A percentile compares a stretch with the other conserved stretches of the same genome.
Conservation (phyloP, 345 rosid species). For the Eucalyptus sp. region DNA sequence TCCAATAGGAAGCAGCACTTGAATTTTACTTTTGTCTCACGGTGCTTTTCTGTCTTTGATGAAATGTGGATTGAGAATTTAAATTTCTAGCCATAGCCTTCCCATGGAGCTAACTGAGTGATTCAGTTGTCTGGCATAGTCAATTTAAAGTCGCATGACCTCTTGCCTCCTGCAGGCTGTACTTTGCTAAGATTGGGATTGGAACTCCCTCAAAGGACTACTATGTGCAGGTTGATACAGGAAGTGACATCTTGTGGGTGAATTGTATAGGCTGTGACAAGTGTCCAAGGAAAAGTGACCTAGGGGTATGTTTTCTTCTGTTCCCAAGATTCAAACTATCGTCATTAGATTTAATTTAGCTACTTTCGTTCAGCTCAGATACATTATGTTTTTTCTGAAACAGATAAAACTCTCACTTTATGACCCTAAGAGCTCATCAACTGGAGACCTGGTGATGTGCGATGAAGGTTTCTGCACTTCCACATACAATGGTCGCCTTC, state of each 20-base stretch:
- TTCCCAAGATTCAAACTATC: not conserved
- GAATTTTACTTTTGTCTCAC: not conserved
- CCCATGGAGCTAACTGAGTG: not conserved
- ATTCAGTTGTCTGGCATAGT: not conserved
- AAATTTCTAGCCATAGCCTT: not conserved
- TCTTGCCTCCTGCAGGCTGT: conserved; percentile 9
- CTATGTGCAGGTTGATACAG: conserved; percentile 40
- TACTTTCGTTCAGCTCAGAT: not conserved
- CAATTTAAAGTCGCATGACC: not conserved
- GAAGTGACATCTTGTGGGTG: conserved; percentile 43
- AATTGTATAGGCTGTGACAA: conserved; percentile 22
- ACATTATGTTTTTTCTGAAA: not conserved
- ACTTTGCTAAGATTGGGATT: conserved; percentile 28
- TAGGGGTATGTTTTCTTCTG: conserved; percentile 17
- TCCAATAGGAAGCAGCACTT: not conserved
- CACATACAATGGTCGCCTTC: conserved; percentile 11
- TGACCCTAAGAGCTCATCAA: conserved; percentile 13
- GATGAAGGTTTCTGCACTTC: conserved; percentile 21
- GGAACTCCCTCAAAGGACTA: conserved; percentile 30
- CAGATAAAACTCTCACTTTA: conserved; percentile 27
- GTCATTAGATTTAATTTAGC: not conserved
- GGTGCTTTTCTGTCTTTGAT: not conserved
- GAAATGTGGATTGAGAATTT: not conserved
- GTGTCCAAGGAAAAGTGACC: conserved; percentile 30
- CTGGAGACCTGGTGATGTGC: conserved; percentile 11